phyloP scores from a whole-genome alignment of 148 eudicot species.

The Chenopodium album region DNA sequence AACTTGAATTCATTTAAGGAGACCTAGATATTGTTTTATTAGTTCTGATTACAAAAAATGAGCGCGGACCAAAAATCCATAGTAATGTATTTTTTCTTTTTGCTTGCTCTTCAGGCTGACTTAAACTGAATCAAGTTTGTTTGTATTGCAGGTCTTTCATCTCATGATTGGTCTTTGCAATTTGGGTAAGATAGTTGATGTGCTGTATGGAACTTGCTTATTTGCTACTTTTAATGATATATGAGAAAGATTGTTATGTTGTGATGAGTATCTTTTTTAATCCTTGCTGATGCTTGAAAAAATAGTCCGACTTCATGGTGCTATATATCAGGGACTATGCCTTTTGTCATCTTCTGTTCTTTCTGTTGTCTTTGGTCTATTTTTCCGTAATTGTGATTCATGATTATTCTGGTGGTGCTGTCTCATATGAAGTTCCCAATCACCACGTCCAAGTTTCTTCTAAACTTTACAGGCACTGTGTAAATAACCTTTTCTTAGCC shows the following conservation, averaged over 20 bases:
- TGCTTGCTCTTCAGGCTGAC: background rate
- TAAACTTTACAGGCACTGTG: background rate
- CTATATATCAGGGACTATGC: background rate
- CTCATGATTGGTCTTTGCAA: constrained; percentile 75
- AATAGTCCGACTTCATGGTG: background rate
- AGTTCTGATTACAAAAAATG: background rate
- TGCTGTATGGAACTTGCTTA: background rate
- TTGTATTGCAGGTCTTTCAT: constrained; percentile 75
- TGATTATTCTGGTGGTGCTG: background rate
- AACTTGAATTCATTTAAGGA: background rate
- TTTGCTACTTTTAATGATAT: background rate
- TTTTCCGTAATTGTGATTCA: constrained; percentile 2
- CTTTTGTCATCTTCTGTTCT: background rate
- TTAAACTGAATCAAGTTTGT: constrained; percentile 22
- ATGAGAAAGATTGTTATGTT: background rate
- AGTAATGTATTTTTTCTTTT: background rate
- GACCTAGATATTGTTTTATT: no score
- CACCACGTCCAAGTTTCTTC: background rate
- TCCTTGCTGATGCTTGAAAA: background rate
- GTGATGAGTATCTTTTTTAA: background rate
- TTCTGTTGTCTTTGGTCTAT: background rate
- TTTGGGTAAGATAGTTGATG: constrained; percentile 51
- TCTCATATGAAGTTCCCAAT: background rate
- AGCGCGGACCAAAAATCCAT: background rate
- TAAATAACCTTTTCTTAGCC: no score